phyloP scores from a whole-genome alignment of 805 yeast genomes.

The Starmerella apis region DNA sequence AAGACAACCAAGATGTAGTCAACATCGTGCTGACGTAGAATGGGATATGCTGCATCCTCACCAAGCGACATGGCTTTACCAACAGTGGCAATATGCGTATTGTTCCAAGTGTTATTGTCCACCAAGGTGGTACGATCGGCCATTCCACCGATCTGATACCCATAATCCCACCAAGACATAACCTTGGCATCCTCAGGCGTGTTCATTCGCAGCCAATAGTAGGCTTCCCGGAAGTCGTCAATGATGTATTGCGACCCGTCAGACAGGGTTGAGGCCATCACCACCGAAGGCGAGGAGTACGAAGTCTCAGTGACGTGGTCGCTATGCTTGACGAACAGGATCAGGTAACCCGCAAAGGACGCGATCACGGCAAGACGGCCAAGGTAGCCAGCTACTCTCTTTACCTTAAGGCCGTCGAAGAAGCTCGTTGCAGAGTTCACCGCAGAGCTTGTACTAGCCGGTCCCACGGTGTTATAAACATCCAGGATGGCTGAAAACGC shows the following conservation, averaged over 20 bases:
- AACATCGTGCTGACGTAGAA: conserved; percentile 82
- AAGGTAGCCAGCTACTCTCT: conserved; percentile 28
- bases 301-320: conserved; percentile 96
- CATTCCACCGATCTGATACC: conserved; percentile 99
- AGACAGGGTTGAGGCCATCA: conserved; percentile 67
- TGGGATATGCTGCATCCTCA: conserved; percentile 80
- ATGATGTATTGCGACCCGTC: conserved; percentile 79
- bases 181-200: conserved; percentile 92
- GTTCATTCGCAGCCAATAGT: conserved; percentile 97
- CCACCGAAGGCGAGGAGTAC: conserved; percentile 96
- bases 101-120: conserved; percentile 98
- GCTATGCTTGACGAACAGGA: conserved; percentile 81
- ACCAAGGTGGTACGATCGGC: conserved; percentile 97
- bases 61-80: conserved; percentile 94
- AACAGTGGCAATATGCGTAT: conserved; percentile 97
- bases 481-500: conserved; percentile 79
- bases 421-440: conserved; percentile 17
- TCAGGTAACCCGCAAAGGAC: conserved; percentile 63
- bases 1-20: conserved; percentile 88
- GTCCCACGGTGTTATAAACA: conserved; percentile 39
- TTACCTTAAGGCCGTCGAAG: conserved; percentile 22
- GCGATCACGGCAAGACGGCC: conserved; percentile 55
- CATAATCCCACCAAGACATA: conserved; percentile 99
- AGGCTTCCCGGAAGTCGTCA: conserved; percentile 97
- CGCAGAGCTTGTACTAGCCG: not conserved